Percentiles rank a stretch among this genome's conserved stretches.
These are phyloP conservation scores for Neodidymelliopsis sp. DNA, from an alignment of 2,329 filamentous ascomycete genomes.

Conservation along the genomic window DNA sequence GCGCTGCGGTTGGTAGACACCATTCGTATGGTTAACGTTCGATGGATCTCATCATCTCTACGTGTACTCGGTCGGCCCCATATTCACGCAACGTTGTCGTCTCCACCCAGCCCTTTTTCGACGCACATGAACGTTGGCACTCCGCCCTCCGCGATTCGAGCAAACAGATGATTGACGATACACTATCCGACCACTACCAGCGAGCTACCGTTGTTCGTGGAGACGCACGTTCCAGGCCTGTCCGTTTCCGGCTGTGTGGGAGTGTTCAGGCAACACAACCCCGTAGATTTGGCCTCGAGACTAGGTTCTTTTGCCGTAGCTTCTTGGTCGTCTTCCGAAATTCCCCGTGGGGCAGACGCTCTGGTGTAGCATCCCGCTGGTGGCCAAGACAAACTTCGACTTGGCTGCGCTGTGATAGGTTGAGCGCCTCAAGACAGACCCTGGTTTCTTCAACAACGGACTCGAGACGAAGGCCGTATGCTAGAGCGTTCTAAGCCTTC, in stretches of 20 bases:
- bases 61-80: not conserved
- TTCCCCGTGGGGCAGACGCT: slow-evolving; percentile 19
- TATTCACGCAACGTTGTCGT: not conserved
- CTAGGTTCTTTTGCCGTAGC: slow-evolving; percentile 5
- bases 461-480: slow-evolving; percentile 26
- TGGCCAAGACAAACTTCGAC: slow-evolving; percentile 27
- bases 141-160: slow-evolving; percentile 3
- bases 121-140: slow-evolving; percentile 5
- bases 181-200: slow-evolving; percentile 2
- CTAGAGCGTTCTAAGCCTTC: slow-evolving; percentile 18
- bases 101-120: slow-evolving; percentile 11
- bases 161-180: not conserved
- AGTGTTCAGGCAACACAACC: slow-evolving; percentile 9
- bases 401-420: slow-evolving; percentile 29
- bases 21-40: slow-evolving; percentile 4
- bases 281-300: slow-evolving; percentile 8
- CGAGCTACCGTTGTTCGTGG: slow-evolving; percentile 1
- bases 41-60: not conserved
- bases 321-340: slow-evolving; percentile 15
- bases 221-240: not conserved
- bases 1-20: slow-evolving; percentile 1
- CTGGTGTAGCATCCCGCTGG: slow-evolving; percentile 14
- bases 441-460: slow-evolving; percentile 16
- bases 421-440: slow-evolving; percentile 3
- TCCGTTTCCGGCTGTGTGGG: slow-evolving; percentile 3